Evolutionary conservation across 345 rosid genomes (phyloP).

Genomic region (Eucalyptus victrix): DNA sequence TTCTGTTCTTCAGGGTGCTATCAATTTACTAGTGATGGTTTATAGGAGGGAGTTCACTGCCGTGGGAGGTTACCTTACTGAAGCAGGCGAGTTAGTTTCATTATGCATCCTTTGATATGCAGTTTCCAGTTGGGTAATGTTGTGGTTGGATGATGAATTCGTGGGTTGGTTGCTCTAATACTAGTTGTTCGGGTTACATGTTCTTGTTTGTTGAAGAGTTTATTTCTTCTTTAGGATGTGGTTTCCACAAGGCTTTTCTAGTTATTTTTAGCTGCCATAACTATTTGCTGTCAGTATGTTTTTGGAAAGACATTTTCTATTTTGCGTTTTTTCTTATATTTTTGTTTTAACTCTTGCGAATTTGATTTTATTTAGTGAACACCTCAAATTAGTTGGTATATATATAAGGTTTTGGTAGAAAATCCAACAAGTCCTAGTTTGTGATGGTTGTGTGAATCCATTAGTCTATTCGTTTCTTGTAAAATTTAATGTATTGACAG

Average conservation of each 20-base stretch:
- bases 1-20: slow-evolving; percentile 68
- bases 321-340: neutral
- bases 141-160: neutral
- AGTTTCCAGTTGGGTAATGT: neutral
- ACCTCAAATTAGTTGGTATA: neutral
- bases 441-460: neutral
- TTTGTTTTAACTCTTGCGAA: neutral
- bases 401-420: neutral
- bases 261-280: neutral
- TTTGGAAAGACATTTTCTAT: neutral
- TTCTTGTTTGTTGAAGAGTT: neutral
- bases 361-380: neutral
- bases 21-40: slow-evolving; percentile 80
- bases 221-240: neutral
- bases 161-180: neutral
- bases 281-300: neutral
- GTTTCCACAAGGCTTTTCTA: neutral
- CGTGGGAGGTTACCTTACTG: slow-evolving; percentile 94
- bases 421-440: neutral
- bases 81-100: slow-evolving; percentile 85
- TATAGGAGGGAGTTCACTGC: slow-evolving; percentile 80
- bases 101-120: neutral
- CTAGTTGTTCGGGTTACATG: neutral
- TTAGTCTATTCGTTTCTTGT: neutral
- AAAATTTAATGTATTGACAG: neutral